Percentiles rank a stretch among this genome's conserved stretches.
Conservation (phyloP, 2,329 filamentous ascomycete genomes). For the Ascochyta lentis region DNA sequence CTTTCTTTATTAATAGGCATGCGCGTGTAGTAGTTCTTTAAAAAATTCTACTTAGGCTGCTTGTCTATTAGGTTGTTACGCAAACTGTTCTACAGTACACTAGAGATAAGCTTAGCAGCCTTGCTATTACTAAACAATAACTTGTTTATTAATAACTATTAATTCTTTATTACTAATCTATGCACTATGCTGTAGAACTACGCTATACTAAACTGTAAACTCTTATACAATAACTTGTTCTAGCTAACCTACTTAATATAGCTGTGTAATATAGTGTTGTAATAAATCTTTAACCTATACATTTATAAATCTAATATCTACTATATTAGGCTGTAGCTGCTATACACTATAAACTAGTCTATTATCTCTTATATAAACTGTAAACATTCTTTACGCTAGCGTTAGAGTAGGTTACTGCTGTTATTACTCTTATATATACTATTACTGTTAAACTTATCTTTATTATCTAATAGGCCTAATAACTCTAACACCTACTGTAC, state of each 20-base stretch:
- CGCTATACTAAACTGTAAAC: conserved; percentile 8
- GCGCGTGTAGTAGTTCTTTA: background rate
- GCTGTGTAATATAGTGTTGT: conserved; percentile 17
- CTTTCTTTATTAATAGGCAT: background rate
- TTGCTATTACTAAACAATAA: background rate
- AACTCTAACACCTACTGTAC: conserved; percentile 25
- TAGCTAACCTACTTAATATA: conserved; percentile 12
- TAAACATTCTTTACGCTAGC: conserved; percentile 17
- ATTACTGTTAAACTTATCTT: conserved; percentile 6
- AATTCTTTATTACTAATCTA: background rate
- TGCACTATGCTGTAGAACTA: background rate
- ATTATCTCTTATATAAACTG: conserved; percentile 8
- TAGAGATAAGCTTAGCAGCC: background rate
- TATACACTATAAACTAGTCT: conserved; percentile 17
- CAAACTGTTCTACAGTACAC: conserved; percentile 2
- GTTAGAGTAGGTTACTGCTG: conserved; percentile 1
- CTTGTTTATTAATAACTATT: background rate
- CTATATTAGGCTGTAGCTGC: conserved; percentile 16
- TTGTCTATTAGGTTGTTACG: background rate
- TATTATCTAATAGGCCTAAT: conserved; percentile 2
- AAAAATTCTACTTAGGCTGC: conserved; percentile 1
- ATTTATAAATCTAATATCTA: conserved; percentile 21
- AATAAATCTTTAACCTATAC: conserved; percentile 19
- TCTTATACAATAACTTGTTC: conserved; percentile 18
- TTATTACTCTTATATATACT: conserved; percentile 17